Percentiles rank a stretch among this genome's conserved stretches.
phyloP scores from a whole-genome alignment of 75 land plant genomes.

The Sequoiadendron giganteum region DNA sequence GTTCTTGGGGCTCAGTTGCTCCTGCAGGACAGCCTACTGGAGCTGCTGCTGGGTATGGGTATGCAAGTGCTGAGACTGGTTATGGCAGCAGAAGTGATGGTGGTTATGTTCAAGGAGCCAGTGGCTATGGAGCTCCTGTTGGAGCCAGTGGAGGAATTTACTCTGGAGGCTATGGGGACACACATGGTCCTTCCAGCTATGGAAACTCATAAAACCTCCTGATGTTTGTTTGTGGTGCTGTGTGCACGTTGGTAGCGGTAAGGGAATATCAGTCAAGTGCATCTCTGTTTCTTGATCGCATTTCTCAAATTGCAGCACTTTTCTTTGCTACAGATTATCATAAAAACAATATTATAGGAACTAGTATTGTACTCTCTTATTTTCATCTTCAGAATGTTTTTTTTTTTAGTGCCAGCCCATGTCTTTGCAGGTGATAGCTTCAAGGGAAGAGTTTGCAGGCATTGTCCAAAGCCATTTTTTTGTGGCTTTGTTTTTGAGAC shows the following conservation, averaged over 20 bases:
- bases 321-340: constrained; percentile 1
- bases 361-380: neutral
- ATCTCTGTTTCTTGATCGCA: neutral
- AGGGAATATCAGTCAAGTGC: neutral
- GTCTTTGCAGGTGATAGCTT: constrained; percentile 14
- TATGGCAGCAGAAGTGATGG: constrained; percentile 60
- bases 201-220: neutral
- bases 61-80: constrained; percentile 55
- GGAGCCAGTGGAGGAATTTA: constrained; percentile 27
- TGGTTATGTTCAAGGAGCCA: constrained; percentile 44
- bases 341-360: constrained; percentile 6
- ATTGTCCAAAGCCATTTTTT: constrained; percentile 8
- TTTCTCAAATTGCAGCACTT: constrained; percentile 1
- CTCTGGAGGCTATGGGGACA: constrained; percentile 59
- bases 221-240: neutral
- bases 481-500: constrained; percentile 1
- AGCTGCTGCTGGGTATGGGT: constrained; percentile 63
- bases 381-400: constrained; percentile 9
- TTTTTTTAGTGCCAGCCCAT: constrained; percentile 4
- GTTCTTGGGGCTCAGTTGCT: constrained; percentile 24
- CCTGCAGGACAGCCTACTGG: constrained; percentile 45
- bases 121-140: constrained; percentile 36
- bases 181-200: constrained; percentile 57
- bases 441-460: constrained; percentile 14
- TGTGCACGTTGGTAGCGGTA: neutral